Evolutionary conservation across 164 flowering plant genomes (phyloP), one percentile per base, ranked within the genome.

Genomic region (Taxillus chinensis): DNA sequence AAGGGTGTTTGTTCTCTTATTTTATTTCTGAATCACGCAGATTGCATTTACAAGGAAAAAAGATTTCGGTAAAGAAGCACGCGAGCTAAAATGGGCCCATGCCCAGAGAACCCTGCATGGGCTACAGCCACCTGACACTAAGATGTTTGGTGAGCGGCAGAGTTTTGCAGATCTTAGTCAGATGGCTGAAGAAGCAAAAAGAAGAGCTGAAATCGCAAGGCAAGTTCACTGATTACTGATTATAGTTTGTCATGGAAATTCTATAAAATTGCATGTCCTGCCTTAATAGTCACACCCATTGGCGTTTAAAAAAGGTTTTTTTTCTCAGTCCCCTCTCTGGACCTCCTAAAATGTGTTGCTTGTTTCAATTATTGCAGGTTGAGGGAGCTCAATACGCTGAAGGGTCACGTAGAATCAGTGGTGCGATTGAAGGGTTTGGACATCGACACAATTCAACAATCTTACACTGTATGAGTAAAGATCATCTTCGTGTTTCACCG

Each of bases 191-290:
- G 97, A 93, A 73, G 97, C 98, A 39, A 87, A 84, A 74, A 78
- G 96, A 62, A 77, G 98, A 75, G 98, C 98, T 63, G 98, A 93
- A 73, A 90, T 93, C 66, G 90, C 98, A 5, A 85, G 97, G 98
- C 90, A 57, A 41, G 73, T 38, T 37, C 14, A 48, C 3, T 15
- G 55, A 40, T 39, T 16, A 48, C 51, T 14, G 3, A 3, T 4
- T 4, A 43, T 11, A 48, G 51, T 5, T 48, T 48, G 4, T 48
- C 13, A 7, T 48, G 27, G 27, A 27, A 27, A 27, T 27, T 27
- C 27, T 27, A 27, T 27, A 27, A 27, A 27, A 27, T 27, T 27
- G 27, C 27, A 27, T 27, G 27, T 27, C 27, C 27, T 27, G 27
- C 27, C 27, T 27, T 27, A 27, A 27, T 27, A 27, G 27, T 27